Evolutionary conservation across 129 eudicot species (phyloP).

Genomic region (Flaveria ramosissima): DNA sequence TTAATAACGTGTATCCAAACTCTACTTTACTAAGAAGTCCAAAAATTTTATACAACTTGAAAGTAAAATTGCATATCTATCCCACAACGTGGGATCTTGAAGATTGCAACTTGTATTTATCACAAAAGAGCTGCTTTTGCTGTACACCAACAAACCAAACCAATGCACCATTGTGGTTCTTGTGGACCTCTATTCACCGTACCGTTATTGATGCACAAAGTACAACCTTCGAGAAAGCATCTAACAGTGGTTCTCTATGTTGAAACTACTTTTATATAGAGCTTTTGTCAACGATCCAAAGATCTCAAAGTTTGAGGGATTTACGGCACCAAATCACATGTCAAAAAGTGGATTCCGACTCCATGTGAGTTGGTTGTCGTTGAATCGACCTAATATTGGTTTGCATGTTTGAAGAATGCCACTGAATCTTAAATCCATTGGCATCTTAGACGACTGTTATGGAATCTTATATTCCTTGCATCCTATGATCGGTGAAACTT

Average conservation of each 20-base stretch:
- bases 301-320: slow-evolving; percentile 7
- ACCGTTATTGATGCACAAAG: slow-evolving; percentile 17
- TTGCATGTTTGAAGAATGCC: not conserved
- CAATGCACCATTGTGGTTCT: slow-evolving; percentile 12
- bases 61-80: slow-evolving; percentile 23
- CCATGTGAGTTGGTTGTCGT: not conserved
- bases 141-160: slow-evolving; percentile 22
- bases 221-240: not conserved
- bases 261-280: not conserved
- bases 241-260: slow-evolving; percentile 27
- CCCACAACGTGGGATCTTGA: slow-evolving; percentile 41
- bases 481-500: not conserved
- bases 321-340: slow-evolving; percentile 22
- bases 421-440: not conserved
- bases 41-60: not conserved
- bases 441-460: not conserved
- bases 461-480: not conserved
- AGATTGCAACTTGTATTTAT: slow-evolving; percentile 26
- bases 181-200: slow-evolving; percentile 12
- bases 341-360: not conserved
- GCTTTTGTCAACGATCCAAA: slow-evolving; percentile 24
- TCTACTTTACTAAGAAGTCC: not conserved
- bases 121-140: slow-evolving; percentile 17
- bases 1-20: not conserved
- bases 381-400: not conserved